Evolutionary conservation across 2,329 filamentous ascomycete species (phyloP).

Genomic region (Pyrenophora graminea): DNA sequence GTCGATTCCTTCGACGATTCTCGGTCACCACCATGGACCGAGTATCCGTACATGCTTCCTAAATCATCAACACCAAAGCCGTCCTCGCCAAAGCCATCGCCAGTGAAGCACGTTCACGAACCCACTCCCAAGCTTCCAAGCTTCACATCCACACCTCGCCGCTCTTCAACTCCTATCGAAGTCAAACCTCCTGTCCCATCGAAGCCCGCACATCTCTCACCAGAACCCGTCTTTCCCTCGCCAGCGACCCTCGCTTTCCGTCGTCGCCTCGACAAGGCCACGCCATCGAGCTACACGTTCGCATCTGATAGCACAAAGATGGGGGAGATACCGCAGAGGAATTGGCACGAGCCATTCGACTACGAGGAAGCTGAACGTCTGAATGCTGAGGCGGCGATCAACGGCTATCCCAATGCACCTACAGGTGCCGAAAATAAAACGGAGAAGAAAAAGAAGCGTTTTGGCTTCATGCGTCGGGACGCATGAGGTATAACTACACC

Average conservation of each 20-base stretch:
- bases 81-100: neutral
- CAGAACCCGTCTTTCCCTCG: constrained; percentile 8
- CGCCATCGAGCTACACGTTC: constrained; percentile 50
- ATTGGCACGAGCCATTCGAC: constrained; percentile 51
- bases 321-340: constrained; percentile 53
- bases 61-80: constrained; percentile 10
- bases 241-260: constrained; percentile 15
- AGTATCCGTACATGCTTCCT: constrained; percentile 10
- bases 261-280: constrained; percentile 42
- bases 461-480: constrained; percentile 15
- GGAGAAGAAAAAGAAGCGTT: constrained; percentile 12
- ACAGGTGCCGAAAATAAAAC: constrained; percentile 5
- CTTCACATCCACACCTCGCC: constrained; percentile 19
- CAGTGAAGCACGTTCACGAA: constrained; percentile 16
- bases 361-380: constrained; percentile 48
- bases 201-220: constrained; percentile 11
- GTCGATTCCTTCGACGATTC: constrained; percentile 30
- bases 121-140: constrained; percentile 21
- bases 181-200: constrained; percentile 6
- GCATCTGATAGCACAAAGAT: constrained; percentile 54
- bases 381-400: constrained; percentile 46
- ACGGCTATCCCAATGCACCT: constrained; percentile 13
- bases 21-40: constrained; percentile 32
- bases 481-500: neutral
- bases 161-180: constrained; percentile 5